Conservation (phyloP, 179 eudicot species). For the Beta corolliflora region DNA sequence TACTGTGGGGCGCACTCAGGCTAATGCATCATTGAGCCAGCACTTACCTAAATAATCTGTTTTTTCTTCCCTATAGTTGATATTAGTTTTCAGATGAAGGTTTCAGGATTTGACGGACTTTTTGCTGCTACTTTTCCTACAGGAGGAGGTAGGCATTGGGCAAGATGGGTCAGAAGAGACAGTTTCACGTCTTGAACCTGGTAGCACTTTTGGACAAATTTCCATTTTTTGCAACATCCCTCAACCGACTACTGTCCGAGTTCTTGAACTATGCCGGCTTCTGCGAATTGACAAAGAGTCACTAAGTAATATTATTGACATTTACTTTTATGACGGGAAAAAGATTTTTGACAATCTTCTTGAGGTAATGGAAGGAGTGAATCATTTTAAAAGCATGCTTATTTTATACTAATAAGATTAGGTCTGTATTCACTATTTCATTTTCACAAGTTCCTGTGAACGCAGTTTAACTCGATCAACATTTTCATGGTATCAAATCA, state of each 20-base stretch:
- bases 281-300: slow-evolving; percentile 89
- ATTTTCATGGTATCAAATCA: background rate
- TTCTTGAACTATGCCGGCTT: slow-evolving; percentile 74
- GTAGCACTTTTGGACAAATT: slow-evolving; percentile 72
- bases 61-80: background rate
- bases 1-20: background rate
- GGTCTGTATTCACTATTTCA: background rate
- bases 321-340: slow-evolving; percentile 79
- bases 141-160: slow-evolving; percentile 76
- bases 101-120: background rate
- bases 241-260: slow-evolving; percentile 84
- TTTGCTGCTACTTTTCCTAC: slow-evolving; percentile 10
- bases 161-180: slow-evolving; percentile 68
- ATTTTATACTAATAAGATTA: background rate
- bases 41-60: too few relatives aligned
- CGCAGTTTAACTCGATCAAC: background rate
- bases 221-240: slow-evolving; percentile 87
- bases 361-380: slow-evolving; percentile 50
- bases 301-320: slow-evolving; percentile 72
- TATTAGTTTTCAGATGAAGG: background rate
- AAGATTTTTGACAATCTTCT: slow-evolving; percentile 68
- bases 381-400: background rate
- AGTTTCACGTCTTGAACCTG: slow-evolving; percentile 50
- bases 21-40: background rate
- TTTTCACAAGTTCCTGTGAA: too few relatives aligned